These are phyloP conservation scores for Beta corolliflora DNA, from an alignment of 179 eudicot genomes.

Conservation along the genomic window DNA sequence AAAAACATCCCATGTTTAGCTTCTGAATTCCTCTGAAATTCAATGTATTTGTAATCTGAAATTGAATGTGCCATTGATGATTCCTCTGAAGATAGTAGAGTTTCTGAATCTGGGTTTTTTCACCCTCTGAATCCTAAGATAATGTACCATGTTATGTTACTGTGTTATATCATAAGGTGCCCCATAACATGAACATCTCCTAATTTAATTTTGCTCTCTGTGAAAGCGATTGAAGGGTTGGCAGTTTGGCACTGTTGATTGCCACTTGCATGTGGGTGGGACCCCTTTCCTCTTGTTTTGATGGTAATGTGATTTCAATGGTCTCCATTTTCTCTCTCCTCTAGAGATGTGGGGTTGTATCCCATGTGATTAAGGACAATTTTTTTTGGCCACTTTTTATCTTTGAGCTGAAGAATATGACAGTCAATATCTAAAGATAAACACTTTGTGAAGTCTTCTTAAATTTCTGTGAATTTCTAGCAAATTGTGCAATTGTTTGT, in stretches of 20 bases:
- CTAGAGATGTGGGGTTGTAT: slow-evolving; percentile 19
- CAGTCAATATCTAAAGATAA: neutral
- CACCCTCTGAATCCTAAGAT: neutral
- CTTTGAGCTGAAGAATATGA: slow-evolving; percentile 12
- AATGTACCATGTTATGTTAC: slow-evolving; percentile 1
- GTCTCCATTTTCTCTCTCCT: slow-evolving; percentile 9
- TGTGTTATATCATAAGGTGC: slow-evolving; percentile 2
- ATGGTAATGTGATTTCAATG: slow-evolving; percentile 17
- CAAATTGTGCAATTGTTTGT: neutral
- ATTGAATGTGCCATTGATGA: neutral
- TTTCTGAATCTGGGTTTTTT: neutral
- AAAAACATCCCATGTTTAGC: no score
- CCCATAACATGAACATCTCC: neutral
- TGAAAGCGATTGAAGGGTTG: slow-evolving; percentile 10
- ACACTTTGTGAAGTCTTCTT: neutral
- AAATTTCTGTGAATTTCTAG: neutral
- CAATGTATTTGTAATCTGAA: slow-evolving; percentile 13
- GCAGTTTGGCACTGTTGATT: slow-evolving; percentile 1
- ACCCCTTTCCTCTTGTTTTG: neutral
- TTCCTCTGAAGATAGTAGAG: neutral
- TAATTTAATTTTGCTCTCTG: neutral
- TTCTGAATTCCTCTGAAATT: no score
- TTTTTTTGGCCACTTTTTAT: slow-evolving; percentile 4
- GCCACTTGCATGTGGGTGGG: slow-evolving; percentile 31
- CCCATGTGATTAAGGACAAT: slow-evolving; percentile 28